Percentiles rank a stretch among this genome's conserved stretches.
Evolutionary conservation across 164 flowering plant genomes (phyloP).

Genomic region (Akebia trifoliata): DNA sequence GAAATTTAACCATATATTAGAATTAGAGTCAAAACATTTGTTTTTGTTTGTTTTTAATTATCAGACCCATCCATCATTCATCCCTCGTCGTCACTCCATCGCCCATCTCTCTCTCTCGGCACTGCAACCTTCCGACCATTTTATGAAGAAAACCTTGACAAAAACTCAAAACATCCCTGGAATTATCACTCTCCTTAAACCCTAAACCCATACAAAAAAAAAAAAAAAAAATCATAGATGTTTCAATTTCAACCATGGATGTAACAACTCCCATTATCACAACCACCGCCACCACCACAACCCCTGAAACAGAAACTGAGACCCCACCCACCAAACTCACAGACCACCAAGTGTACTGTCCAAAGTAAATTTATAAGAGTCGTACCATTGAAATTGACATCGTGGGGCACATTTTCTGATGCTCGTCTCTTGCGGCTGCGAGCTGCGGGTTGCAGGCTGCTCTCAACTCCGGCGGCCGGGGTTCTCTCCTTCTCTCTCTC

Average conservation of each 20-base stretch:
- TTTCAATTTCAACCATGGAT: constrained; percentile 9
- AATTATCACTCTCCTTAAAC: constrained; percentile 2
- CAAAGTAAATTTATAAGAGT: no score
- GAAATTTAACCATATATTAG: constrained; percentile 11
- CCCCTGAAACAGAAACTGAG: constrained; percentile 15
- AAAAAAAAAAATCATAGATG: not conserved
- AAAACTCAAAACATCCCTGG: no score
- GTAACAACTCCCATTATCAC: constrained; percentile 20
- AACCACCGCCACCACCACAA: constrained; percentile 8
- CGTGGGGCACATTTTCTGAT: no score
- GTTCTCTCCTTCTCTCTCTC: no score
- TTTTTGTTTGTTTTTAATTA: constrained; percentile 12
- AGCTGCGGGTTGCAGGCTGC: no score
- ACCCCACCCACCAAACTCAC: constrained; percentile 11
- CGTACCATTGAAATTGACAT: no score
- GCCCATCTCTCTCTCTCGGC: not conserved
- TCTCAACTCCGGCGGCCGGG: no score
- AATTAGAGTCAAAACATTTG: constrained; percentile 11
- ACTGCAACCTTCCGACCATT: constrained; percentile 20
- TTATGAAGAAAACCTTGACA: not conserved
- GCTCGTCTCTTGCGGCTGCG: no score
- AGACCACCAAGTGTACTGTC: no score
- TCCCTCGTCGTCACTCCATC: constrained; percentile 1
- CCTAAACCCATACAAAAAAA: constrained; percentile 5
- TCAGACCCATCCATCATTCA: not conserved